Conservation (phyloP, 2,329 filamentous ascomycete species). For the Ceratocystis albifundus region DNA sequence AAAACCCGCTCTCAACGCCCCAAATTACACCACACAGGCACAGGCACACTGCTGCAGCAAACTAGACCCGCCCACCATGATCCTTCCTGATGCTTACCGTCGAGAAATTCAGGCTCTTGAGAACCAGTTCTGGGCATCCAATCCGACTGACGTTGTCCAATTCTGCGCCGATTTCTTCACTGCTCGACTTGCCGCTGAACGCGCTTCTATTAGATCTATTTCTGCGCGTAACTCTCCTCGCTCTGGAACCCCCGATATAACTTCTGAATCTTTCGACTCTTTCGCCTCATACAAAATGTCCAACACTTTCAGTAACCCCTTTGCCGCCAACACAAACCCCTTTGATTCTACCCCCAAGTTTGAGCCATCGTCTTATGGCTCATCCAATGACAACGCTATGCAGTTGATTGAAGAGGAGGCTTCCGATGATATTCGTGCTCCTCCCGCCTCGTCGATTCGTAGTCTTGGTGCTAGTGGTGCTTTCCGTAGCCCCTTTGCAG, state of each 20-base stretch:
- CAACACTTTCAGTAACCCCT: constrained; percentile 64
- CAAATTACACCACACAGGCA: constrained; percentile 14
- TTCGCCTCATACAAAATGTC: constrained; percentile 32
- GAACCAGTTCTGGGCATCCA: constrained; percentile 46
- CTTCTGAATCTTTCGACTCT: constrained; percentile 18
- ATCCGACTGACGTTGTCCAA: constrained; percentile 54
- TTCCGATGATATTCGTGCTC: constrained; percentile 62
- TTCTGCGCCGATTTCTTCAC: constrained; percentile 60
- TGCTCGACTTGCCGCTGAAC: constrained; percentile 53
- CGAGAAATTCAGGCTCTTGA: constrained; percentile 53
- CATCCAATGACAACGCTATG: constrained; percentile 33
- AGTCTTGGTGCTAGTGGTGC: constrained; percentile 8
- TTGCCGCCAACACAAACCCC: constrained; percentile 57
- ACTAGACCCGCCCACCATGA: constrained; percentile 29
- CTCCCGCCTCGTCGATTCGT: constrained; percentile 47
- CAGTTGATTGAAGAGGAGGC: constrained; percentile 67
- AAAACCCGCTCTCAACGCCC: background rate
- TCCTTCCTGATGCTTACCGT: constrained; percentile 45
- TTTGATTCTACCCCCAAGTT: constrained; percentile 48
- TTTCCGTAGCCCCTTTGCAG: constrained; percentile 41
- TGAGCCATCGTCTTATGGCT: constrained; percentile 29
- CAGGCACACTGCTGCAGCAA: constrained; percentile 7
- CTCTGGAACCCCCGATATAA: constrained; percentile 21
- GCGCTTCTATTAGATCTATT: constrained; percentile 30
- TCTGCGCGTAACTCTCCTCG: constrained; percentile 22